Evolutionary conservation across 1,139 yeast species (phyloP).

Genomic region (Diutina scorzettiae): DNA sequence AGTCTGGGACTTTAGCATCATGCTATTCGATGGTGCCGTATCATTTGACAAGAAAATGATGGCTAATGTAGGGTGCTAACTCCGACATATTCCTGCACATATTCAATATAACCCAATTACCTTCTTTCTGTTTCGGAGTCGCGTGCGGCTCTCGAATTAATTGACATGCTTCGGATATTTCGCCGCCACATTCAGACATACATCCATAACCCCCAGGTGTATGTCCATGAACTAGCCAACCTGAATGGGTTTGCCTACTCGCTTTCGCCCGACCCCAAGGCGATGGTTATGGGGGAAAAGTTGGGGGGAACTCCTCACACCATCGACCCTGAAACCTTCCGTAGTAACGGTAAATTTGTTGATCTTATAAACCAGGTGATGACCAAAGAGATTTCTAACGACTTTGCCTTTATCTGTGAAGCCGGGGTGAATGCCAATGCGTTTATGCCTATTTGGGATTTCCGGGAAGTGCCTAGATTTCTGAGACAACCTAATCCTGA

Average conservation of each 20-base stretch:
- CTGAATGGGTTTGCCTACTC: not conserved
- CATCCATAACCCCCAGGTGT: slow-evolving; percentile 1
- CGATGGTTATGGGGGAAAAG: slow-evolving; percentile 19
- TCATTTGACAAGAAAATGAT: no score
- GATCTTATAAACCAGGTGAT: slow-evolving; percentile 18
- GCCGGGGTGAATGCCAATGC: slow-evolving; percentile 46
- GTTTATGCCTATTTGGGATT: slow-evolving; percentile 64
- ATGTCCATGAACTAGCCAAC: not conserved
- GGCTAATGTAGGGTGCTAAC: no score
- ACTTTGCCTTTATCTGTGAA: slow-evolving; percentile 48
- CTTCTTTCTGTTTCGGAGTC: not conserved
- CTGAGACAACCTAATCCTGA: slow-evolving; percentile 67
- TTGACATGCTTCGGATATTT: not conserved
- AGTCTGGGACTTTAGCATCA: not conserved
- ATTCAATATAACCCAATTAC: not conserved
- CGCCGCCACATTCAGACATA: not conserved
- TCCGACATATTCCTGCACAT: no score
- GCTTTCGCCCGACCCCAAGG: slow-evolving; percentile 21
- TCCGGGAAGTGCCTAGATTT: slow-evolving; percentile 52
- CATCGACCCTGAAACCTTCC: slow-evolving; percentile 17
- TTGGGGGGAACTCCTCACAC: slow-evolving; percentile 9
- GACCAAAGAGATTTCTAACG: slow-evolving; percentile 22
- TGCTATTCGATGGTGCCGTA: no score
- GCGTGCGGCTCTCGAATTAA: not conserved
- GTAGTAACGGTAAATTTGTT: slow-evolving; percentile 18